phyloP scores from a whole-genome alignment of 2,329 filamentous ascomycete species.

The Pseudocercospora fijiensis region DNA sequence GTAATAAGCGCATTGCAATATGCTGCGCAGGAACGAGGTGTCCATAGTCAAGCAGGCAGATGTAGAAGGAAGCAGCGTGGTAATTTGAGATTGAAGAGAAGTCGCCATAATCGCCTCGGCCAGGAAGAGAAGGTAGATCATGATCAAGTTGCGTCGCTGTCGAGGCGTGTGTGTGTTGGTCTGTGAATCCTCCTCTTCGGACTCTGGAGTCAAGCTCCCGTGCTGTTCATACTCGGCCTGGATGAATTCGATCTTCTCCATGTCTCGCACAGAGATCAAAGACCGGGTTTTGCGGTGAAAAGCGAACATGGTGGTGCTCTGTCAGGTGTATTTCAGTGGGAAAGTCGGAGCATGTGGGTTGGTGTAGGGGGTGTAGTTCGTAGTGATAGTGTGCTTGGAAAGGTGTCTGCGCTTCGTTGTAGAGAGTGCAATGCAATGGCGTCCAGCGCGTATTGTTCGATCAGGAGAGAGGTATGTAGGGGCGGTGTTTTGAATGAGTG shows the following conservation, averaged over 20 bases:
- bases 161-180: constrained; percentile 11
- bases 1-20: constrained; percentile 51
- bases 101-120: constrained; percentile 53
- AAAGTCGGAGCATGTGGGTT: not conserved
- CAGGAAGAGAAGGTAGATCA: constrained; percentile 50
- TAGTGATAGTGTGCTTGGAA: not conserved
- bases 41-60: constrained; percentile 48
- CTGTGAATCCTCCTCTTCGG: constrained; percentile 29
- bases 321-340: not conserved
- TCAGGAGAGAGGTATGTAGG: not conserved
- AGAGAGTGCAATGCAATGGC: constrained; percentile 7
- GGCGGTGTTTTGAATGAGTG: not conserved
- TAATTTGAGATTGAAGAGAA: constrained; percentile 49
- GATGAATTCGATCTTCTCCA: constrained; percentile 40
- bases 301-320: constrained; percentile 42
- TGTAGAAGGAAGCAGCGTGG: constrained; percentile 47
- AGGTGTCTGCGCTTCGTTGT: not conserved
- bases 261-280: constrained; percentile 46
- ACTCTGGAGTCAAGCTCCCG: constrained; percentile 29
- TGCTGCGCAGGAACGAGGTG: constrained; percentile 48
- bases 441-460: constrained; percentile 9
- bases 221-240: constrained; percentile 23
- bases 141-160: constrained; percentile 37
- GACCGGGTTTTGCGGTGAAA: constrained; percentile 46
- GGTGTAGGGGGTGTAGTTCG: not conserved